Conservation (phyloP, 2,329 filamentous ascomycete genomes). For the Daldinia eschscholtzii region DNA sequence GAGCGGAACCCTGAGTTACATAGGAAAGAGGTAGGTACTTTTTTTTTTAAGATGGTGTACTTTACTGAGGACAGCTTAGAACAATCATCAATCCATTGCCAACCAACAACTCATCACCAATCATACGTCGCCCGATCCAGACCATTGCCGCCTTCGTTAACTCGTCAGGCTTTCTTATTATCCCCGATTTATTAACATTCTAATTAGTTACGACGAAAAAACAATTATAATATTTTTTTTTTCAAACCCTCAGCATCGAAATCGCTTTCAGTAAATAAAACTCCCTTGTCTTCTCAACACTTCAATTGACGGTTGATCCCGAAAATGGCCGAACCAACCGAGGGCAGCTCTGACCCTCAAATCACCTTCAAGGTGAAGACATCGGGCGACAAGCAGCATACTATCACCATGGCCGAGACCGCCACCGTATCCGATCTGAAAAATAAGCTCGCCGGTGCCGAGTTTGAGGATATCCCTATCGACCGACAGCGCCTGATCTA, state of each 20-base stretch:
- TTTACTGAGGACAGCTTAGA: neutral
- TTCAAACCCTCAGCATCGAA: neutral
- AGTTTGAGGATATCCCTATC: conserved; percentile 87
- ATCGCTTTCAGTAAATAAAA: neutral
- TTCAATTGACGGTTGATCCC: conserved; percentile 31
- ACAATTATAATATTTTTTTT: neutral
- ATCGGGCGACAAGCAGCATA: conserved; percentile 89
- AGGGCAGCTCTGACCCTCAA: conserved; percentile 74
- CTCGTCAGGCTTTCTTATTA: conserved; percentile 28
- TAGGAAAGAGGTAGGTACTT: neutral
- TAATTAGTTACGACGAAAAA: neutral
- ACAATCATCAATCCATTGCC: conserved; percentile 11
- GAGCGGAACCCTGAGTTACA: conserved; percentile 15
- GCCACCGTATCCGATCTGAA: conserved; percentile 89
- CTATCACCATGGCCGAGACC: conserved; percentile 81
- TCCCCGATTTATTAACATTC: conserved; percentile 8
- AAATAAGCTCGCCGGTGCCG: conserved; percentile 82
- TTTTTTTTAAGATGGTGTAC: neutral
- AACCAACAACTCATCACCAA: conserved; percentile 31
- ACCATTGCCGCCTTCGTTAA: conserved; percentile 28
- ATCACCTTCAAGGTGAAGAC: conserved; percentile 98
- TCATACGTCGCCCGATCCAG: conserved; percentile 29
- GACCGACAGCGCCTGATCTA: conserved; percentile 97
- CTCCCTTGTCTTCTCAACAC: neutral
- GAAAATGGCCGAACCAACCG: conserved; percentile 74